Base-by-base conservation (phyloP, 2,329 filamentous ascomycete genomes). In the Pezicula carpinea region DNA sequence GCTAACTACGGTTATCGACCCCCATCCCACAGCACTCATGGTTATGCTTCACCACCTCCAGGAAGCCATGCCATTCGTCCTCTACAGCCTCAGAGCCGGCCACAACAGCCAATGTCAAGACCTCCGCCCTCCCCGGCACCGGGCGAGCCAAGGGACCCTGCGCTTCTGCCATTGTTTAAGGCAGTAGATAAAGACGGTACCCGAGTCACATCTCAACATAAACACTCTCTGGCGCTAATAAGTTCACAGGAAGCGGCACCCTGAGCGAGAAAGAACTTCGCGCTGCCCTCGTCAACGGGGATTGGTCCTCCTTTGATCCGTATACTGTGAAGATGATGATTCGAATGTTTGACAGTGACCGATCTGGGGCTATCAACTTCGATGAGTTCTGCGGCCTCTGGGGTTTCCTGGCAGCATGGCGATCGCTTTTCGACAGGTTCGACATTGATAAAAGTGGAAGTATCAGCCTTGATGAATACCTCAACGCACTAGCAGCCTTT, bases 321-420 rank as follows among this genome's bases (percentile, higher is more conserved):
- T 87, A 96, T 59, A 99, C 93, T 1, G 91, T 97, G 55, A 86
- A 86, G 62, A 96, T 97, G 89, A 96, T 99, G 91, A 96, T 99
- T 57, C 87, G 91, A 64, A 97, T 99, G 93, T 99, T 99, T 70
- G 92, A 97, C 70, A 88, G 86, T 49, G 88, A 96, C 69, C 85
- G 88, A 58, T 87, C 80, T 52, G 90, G 91, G 43, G 87, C 86
- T 13, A 95, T 99, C 65, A 90, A 87, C 51, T 97, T 96, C 66
- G 85, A 93, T 55, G 93, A 97, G 69, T 99, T 99, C 68, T 95
- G 91, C 64, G 92, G 89, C 15, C 76, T 99, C 18, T 99, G 93
- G 93, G 89, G 87, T 15, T 99, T 97, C 69, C 78, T 99, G 33
- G 89, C 89, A 31, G 89, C 90, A 15, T 99, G 93, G 93, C 83